Evolutionary conservation across 495 filamentous ascomycete genomes (phyloP), one percentile per base, ranked within the genome.

Genomic region (Tuber indicum): DNA sequence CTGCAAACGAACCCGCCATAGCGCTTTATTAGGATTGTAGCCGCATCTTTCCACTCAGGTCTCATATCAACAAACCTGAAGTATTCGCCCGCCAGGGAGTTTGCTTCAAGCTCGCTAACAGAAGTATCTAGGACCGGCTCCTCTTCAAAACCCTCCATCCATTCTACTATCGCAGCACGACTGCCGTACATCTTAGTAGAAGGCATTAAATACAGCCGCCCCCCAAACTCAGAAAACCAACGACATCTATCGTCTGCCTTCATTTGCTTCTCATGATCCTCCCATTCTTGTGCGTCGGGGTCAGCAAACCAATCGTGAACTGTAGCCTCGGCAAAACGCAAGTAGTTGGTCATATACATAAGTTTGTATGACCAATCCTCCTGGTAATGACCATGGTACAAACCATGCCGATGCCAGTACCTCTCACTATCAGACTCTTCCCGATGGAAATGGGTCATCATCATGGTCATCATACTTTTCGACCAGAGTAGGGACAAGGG

Each of bases 401-500:
- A 66, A 32, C 58, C 58, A 36, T 66, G 26, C 16, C 58, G 58
- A 66, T 66, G 58, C 58, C 58, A 36, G 58, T 66, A 66, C 32
- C 58, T 66, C 58, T 66, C 58, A 36, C 26, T 66, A 36, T 66
- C 58, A 36, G 58, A 66, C 14, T 66, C 58, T 36, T 66, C 58
- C 14, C 58, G 58, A 12, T 66, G 58, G 26, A 66, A 66, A 66
- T 66, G 58, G 58, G 58, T 66, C 58, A 66, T 66, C 58, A 66
- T 36, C 58, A 66, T 66, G 58, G 58, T 66, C 58, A 66, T 66
- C 58, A 66, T 66, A 19, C 58, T 36, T 36, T 66, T 66, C 58
- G 58, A 66, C 58, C 58, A 66, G 58, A 66, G 58, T 19, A 66
- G 26, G 26, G 58, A 66, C 32, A 66, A 66, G 58, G 58, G 58